Conservation (phyloP, 23 red algal genomes). For the Gracilariopsis chorda region DNA sequence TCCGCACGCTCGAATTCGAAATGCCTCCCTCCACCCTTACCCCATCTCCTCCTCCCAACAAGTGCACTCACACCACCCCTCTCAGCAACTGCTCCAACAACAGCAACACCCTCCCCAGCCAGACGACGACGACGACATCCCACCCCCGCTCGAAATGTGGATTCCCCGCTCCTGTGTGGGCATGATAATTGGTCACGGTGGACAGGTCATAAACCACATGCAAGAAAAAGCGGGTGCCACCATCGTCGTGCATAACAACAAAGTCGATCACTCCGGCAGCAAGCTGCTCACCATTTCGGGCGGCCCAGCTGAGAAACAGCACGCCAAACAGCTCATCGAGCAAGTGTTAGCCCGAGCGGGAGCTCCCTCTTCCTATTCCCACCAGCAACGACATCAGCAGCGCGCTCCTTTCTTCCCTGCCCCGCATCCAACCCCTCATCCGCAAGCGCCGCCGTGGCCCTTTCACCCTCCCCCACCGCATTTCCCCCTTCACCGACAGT, state of each 20-base stretch:
- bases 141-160: conserved; percentile 69
- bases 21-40: neutral
- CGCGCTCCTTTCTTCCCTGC: neutral
- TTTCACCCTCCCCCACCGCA: neutral
- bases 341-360: conserved; percentile 48
- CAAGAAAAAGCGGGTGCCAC: conserved; percentile 74
- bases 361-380: neutral
- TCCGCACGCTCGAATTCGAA: conserved; percentile 32
- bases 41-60: neutral
- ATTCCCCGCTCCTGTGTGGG: conserved; percentile 80
- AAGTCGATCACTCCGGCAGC: conserved; percentile 48
- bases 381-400: conserved; percentile 14
- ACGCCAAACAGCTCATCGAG: conserved; percentile 60
- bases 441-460: conserved; percentile 12
- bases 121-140: conserved; percentile 46
- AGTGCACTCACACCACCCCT: neutral
- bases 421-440: neutral
- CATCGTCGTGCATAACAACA: conserved; percentile 81
- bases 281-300: conserved; percentile 88
- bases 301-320: conserved; percentile 47
- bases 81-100: neutral
- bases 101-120: neutral
- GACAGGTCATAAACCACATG: conserved; percentile 71
- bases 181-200: conserved; percentile 77
- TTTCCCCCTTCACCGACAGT: neutral